Evolutionary conservation across 2,329 filamentous ascomycete genomes (phyloP).

Genomic region (Epichloe aotearoae): DNA sequence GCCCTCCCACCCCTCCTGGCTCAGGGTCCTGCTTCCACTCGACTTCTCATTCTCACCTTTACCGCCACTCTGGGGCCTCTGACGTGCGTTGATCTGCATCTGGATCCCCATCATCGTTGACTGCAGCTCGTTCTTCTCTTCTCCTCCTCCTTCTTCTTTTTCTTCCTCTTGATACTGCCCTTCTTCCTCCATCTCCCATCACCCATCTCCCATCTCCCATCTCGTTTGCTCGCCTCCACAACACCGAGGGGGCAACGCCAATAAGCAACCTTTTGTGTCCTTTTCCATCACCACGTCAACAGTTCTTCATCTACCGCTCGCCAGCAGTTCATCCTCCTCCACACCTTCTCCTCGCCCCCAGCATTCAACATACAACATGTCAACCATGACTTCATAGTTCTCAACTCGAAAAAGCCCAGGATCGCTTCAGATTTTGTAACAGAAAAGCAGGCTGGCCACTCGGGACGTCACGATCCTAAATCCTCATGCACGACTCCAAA

Average conservation of each 20-base stretch:
- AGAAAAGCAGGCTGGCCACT: neutral
- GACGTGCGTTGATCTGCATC: constrained; percentile 1
- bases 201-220: neutral
- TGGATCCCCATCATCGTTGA: neutral
- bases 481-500: constrained; percentile 11
- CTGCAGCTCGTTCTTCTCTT: neutral
- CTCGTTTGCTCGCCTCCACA: neutral
- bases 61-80: neutral
- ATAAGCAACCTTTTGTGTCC: neutral
- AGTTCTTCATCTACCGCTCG: neutral
- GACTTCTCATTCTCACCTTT: neutral
- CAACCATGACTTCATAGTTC: constrained; percentile 5
- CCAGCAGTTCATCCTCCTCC: neutral
- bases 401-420: neutral
- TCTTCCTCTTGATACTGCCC: neutral
- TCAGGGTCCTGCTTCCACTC: constrained; percentile 1
- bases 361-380: neutral
- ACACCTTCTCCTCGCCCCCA: neutral
- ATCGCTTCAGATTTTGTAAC: neutral
- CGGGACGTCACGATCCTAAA: neutral
- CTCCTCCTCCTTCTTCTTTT: neutral
- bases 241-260: neutral
- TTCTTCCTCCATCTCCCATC: neutral
- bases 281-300: neutral
- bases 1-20: neutral